Conservation (phyloP, 192 early-diverging fungal genomes). For the Phycomyces blakesleeanus region DNA sequence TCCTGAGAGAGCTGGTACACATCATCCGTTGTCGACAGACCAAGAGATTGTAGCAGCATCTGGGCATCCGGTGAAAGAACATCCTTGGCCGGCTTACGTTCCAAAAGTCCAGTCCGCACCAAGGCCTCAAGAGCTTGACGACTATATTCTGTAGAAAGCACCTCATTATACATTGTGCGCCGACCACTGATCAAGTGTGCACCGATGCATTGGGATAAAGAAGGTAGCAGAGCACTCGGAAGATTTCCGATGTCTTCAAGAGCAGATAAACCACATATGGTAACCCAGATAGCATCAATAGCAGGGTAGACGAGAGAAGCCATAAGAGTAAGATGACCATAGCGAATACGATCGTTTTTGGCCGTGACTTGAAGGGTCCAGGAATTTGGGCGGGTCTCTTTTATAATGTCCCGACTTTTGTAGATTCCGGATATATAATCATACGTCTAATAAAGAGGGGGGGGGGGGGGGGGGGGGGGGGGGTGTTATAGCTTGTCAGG, state of each 20-base stretch:
- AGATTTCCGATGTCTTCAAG: slow-evolving; percentile 8
- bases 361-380: background rate
- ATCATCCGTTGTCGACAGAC: slow-evolving; percentile 14
- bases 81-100: slow-evolving; percentile 6
- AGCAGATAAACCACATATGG: slow-evolving; percentile 5
- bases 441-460: background rate
- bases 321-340: slow-evolving; percentile 8
- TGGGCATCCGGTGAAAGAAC: slow-evolving; percentile 21
- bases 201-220: slow-evolving; percentile 12
- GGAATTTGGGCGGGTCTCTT: background rate
- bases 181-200: slow-evolving; percentile 17
- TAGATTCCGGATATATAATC: background rate
- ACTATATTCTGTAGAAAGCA: slow-evolving; percentile 18
- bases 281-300: slow-evolving; percentile 16
- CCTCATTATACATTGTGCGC: slow-evolving; percentile 17
- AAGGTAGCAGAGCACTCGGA: slow-evolving; percentile 7
- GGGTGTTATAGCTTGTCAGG: too few relatives aligned
- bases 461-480: too few relatives aligned
- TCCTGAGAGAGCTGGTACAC: background rate
- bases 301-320: slow-evolving; percentile 17
- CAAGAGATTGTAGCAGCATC: slow-evolving; percentile 14
- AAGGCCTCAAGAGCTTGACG: background rate
- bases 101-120: slow-evolving; percentile 6
- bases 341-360: background rate
- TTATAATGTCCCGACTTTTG: background rate